Evolutionary conservation across 805 yeast genomes (phyloP), one percentile per base, ranked within the genome.

Genomic region (Saturnispora besseyi): DNA sequence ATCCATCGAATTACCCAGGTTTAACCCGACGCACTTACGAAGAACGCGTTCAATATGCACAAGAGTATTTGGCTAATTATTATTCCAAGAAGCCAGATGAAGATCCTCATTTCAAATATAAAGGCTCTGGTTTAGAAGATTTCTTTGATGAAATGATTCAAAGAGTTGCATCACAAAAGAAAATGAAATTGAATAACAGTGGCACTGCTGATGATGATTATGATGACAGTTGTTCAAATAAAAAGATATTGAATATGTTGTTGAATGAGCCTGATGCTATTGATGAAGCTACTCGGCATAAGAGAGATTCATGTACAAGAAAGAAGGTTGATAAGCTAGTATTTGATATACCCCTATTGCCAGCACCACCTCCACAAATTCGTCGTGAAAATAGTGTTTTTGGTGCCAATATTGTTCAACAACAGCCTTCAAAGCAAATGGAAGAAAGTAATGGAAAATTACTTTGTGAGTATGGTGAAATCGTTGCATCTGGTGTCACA

Each of bases 401-500:
- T 32, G 42, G 30, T 10, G 21, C 44, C 6, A 28, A 26, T 29
- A 7, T 41, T 10, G 28, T 41, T 24, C 45, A 37, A 24, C 36
- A 22, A 33, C 22, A 34, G 12, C 28, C 9, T 6, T 6, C 24
- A 15, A 36, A 42, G 15, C 22, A 41, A 21, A 15, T 15, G 9
- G 40, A 31, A 28, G 22, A 37, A n/a, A 45, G 49, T 15, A 62
- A 58, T 21, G 52, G 53, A 30, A 59, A 60, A 50, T 50, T 60
- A 22, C 54, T 62, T 36, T 64, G 64, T 42, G 75, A 71, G 45
- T 76, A 71, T 56, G 77, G 74, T 46, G 84, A 81, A 55, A 72
- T 80, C 47, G 76, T 76, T 36, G 87, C 86, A 3, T 77, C 84
- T 2, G 87, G 87, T 10, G 74, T 79, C 44, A 52, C 53, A 33